A percentile compares a stretch with the other conserved stretches of the same genome.
These are phyloP conservation scores for Xerocomus nothofagi DNA, from an alignment of 1,284 basidiomycete genomes.

Conservation along the genomic window DNA sequence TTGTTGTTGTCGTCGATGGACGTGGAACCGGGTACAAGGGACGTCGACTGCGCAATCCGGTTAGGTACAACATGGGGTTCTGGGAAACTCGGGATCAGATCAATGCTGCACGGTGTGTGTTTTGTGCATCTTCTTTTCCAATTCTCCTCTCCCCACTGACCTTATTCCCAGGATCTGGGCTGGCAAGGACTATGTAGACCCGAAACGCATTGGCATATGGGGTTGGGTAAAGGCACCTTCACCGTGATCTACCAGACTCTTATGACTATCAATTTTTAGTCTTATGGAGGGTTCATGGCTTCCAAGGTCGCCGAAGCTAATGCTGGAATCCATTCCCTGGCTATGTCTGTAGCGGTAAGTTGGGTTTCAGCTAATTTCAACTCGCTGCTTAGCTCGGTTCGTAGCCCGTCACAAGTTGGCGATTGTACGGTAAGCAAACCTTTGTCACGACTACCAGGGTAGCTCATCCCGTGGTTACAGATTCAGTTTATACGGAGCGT, in stretches of 20 bases:
- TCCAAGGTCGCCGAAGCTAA: conserved; percentile 88
- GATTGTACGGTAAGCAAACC: conserved; percentile 66
- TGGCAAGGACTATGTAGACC: conserved; percentile 76
- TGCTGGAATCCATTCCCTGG: conserved; percentile 83
- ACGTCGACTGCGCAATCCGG: conserved; percentile 75
- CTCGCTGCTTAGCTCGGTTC: not conserved
- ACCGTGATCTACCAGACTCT: conserved; percentile 1
- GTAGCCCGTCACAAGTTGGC: conserved; percentile 85
- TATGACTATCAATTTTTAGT: conserved; percentile 47
- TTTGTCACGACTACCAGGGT: conserved; percentile 10
- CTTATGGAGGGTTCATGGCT: conserved; percentile 92
- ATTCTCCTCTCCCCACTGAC: conserved; percentile 7
- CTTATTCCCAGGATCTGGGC: conserved; percentile 60
- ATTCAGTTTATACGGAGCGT: conserved; percentile 93
- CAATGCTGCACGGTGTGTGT: conserved; percentile 69
- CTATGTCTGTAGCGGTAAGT: conserved; percentile 86
- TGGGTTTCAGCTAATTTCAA: not conserved
- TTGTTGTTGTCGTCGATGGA: conserved; percentile 87
- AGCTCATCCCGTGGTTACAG: conserved; percentile 39
- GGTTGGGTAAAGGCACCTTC: conserved; percentile 72
- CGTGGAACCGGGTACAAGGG: conserved; percentile 95
- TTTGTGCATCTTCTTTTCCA: conserved; percentile 9
- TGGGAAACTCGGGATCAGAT: conserved; percentile 89
- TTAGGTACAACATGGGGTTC: conserved; percentile 83
- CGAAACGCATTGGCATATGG: conserved; percentile 88